phyloP scores from a whole-genome alignment of 2,329 filamentous ascomycete species.

The Fusarium penzigii region DNA sequence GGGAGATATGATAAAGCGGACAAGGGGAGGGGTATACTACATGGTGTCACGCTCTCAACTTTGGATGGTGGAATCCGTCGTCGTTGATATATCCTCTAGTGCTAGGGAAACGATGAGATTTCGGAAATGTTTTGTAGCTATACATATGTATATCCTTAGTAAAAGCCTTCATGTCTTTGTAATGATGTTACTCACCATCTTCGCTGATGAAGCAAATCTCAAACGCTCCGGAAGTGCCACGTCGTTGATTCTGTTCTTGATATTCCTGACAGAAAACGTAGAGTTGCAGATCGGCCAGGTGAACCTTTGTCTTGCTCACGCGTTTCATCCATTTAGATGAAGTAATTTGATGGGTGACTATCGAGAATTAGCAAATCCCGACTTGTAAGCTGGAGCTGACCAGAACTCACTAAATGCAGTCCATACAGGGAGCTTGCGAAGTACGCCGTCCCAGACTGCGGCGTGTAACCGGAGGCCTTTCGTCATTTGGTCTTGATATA shows the following conservation, averaged over 20 bases:
- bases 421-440: slow-evolving; percentile 60
- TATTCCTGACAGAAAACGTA: slow-evolving; percentile 63
- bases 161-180: background rate
- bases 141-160: background rate
- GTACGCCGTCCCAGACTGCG: slow-evolving; percentile 54
- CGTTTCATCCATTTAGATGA: slow-evolving; percentile 54
- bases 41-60: background rate
- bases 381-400: too few species aligned
- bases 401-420: slow-evolving; percentile 59
- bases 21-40: background rate
- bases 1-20: background rate
- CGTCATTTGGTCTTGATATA: slow-evolving; percentile 53
- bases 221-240: slow-evolving; percentile 48
- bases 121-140: background rate
- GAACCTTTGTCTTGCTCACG: slow-evolving; percentile 48
- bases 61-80: background rate
- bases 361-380: background rate
- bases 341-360: slow-evolving; percentile 54
- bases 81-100: background rate
- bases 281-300: slow-evolving; percentile 55
- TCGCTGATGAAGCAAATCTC: slow-evolving; percentile 52
- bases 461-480: slow-evolving; percentile 56
- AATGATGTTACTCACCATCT: slow-evolving; percentile 33
- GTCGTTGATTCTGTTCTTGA: slow-evolving; percentile 52
- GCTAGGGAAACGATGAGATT: background rate